A percentile compares a stretch with the other conserved stretches of the same genome.
Conservation (phyloP, 2,329 filamentous ascomycete genomes). For the Aspergillus fijiensis region DNA sequence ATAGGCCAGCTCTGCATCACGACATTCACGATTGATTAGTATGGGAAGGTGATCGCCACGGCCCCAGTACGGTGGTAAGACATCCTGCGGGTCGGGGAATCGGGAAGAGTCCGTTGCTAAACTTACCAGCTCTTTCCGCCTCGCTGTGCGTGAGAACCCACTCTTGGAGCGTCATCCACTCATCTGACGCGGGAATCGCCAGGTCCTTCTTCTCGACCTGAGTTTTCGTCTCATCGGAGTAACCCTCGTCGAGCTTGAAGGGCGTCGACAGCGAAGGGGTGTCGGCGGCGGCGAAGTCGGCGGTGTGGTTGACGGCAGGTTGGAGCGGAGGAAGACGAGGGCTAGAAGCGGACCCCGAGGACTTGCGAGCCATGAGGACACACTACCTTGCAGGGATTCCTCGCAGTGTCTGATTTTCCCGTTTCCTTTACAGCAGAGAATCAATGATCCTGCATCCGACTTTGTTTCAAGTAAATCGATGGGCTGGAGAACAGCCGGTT, state of each 20-base stretch:
- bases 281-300: slow-evolving; percentile 30
- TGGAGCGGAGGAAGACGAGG: slow-evolving; percentile 28
- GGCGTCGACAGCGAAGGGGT: slow-evolving; percentile 37
- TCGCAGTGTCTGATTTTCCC: neutral
- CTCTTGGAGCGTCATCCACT: slow-evolving; percentile 50
- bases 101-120: neutral
- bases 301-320: slow-evolving; percentile 23
- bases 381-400: neutral
- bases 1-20: slow-evolving; percentile 70
- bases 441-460: neutral
- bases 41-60: neutral
- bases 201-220: slow-evolving; percentile 44
- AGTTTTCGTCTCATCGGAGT: slow-evolving; percentile 70
- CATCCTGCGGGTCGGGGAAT: slow-evolving; percentile 8
- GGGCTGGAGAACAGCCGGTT: slow-evolving; percentile 2
- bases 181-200: slow-evolving; percentile 35
- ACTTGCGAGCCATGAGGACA: slow-evolving; percentile 33
- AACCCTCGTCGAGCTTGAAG: slow-evolving; percentile 76
- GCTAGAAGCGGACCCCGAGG: slow-evolving; percentile 20
- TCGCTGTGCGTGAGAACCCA: slow-evolving; percentile 58
- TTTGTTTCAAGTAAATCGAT: neutral
- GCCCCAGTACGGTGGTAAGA: slow-evolving; percentile 1
- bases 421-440: no score
- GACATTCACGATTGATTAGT: slow-evolving; percentile 18
- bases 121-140: slow-evolving; percentile 55